Conservation (phyloP, 2,329 filamentous ascomycete species). For the Byssochlamys sp. region DNA sequence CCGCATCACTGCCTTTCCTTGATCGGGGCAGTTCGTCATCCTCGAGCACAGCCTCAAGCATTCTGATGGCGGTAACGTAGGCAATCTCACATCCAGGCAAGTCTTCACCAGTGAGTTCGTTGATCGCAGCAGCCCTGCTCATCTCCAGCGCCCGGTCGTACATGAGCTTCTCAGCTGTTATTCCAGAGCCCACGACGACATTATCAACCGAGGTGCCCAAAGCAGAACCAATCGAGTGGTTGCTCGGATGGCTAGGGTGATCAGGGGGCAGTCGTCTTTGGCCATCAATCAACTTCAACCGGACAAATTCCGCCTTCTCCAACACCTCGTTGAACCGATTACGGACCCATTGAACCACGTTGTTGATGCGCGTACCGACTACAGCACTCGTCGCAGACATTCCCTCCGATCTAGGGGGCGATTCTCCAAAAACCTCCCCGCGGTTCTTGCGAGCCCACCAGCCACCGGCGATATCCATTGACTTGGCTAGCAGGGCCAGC, state of each 20-base stretch:
- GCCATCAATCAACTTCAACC: slow-evolving; percentile 73
- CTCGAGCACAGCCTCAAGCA: slow-evolving; percentile 90
- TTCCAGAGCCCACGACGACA: slow-evolving; percentile 73
- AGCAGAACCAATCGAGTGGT: slow-evolving; percentile 54
- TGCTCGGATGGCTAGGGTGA: slow-evolving; percentile 76
- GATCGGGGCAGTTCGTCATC: slow-evolving; percentile 52
- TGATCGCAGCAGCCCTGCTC: slow-evolving; percentile 87
- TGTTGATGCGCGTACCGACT: slow-evolving; percentile 66
- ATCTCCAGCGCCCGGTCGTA: slow-evolving; percentile 95
- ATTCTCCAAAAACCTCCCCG: slow-evolving; percentile 46
- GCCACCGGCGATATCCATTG: slow-evolving; percentile 84
- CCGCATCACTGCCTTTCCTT: slow-evolving; percentile 13
- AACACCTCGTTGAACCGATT: slow-evolving; percentile 91
- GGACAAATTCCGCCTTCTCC: slow-evolving; percentile 92
- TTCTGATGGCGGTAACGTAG: slow-evolving; percentile 83
- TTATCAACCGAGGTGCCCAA: slow-evolving; percentile 62
- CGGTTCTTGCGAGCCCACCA: slow-evolving; percentile 81
- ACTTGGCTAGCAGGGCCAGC: slow-evolving; percentile 76
- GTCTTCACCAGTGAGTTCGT: slow-evolving; percentile 88
- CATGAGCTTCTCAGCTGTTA: slow-evolving; percentile 94
- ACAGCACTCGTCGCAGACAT: slow-evolving; percentile 37
- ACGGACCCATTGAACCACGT: slow-evolving; percentile 90
- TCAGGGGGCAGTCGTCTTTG: slow-evolving; percentile 74
- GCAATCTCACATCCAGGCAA: slow-evolving; percentile 79
- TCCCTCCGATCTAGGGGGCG: slow-evolving; percentile 36